Evolutionary conservation across 106 monocot species (phyloP), one percentile per base, ranked within the genome.

Genomic region (Phalaenopsis equestris): DNA sequence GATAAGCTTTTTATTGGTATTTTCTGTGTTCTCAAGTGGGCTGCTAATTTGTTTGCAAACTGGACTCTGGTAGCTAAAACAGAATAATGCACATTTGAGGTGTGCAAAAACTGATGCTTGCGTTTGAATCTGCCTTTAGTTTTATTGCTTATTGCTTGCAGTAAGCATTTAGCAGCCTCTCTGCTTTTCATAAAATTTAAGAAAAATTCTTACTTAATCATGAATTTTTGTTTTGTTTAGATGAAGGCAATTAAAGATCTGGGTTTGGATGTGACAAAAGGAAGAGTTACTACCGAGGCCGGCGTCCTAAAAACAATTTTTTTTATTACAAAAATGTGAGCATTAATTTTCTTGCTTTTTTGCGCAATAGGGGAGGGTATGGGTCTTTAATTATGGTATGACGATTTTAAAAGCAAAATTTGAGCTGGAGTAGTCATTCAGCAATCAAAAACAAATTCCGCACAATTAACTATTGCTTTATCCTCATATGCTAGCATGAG

Each of bases 171-270:
- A 24, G 8, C n/a, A 37, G 23, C 16, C 80, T 18, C 43, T 42
- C 45, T 56, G 55, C 56, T 75, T 19, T 80, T 67, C 57, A 6
- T 65, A 65, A 23, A 8, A 65, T 24, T 23, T n/a, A 65, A 65
- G 24, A 8, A 24, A 23, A 23, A 14, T 57, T 17, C 19, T 57
- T 57, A 57, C 23, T 65, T 52, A 10, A 52, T 24, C 64, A 23
- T 23, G 64, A 6, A 23, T 37, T 72, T 73, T 41, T 77, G 73
- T 84, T 16, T 90, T 30, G 30, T 30, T 61, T 88, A 98, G 97
- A 94, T 98, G 97, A 92, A 89, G 79, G 97, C 92, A 75, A 92
- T 98, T 70, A 98, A 89, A 77, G 87, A 92, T 81, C 80, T 98
- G 55, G 97, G 97, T 21, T 87, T 98, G 75, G 90, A 94, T 87